Percentiles rank a stretch among this genome's conserved stretches.
Evolutionary conservation across 31 red algal genomes (phyloP).

Genomic region (Odonthalia washingtoniensis): DNA sequence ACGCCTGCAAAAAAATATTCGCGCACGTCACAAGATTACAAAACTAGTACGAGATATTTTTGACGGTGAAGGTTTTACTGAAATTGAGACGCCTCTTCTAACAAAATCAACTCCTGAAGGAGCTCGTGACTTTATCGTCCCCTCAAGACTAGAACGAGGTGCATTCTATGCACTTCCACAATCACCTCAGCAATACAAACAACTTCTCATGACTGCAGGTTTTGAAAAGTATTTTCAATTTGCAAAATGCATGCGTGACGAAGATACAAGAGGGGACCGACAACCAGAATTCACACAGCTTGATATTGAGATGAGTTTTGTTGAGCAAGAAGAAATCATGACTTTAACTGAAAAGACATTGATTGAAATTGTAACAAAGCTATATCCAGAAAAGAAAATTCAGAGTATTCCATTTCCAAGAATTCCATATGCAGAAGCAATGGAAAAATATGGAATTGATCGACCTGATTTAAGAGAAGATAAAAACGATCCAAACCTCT

Average conservation of each 20-base stretch:
- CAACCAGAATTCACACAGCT: conserved; percentile 99
- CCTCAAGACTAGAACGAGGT: conserved; percentile 92
- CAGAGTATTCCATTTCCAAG: conserved; percentile 55
- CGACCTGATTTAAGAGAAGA: conserved; percentile 90
- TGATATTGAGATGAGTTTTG: conserved; percentile 99
- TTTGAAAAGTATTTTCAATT: conserved; percentile 99
- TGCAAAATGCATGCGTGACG: conserved; percentile 98
- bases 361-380: conserved; percentile 43
- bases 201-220: conserved; percentile 97
- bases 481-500: background rate
- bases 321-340: conserved; percentile 86
- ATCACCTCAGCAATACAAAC: conserved; percentile 99
- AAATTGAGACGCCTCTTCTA: conserved; percentile 98
- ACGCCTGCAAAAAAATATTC: conserved; percentile 80
- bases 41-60: conserved; percentile 80
- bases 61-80: conserved; percentile 85
- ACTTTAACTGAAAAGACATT: conserved; percentile 75
- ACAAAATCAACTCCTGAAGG: conserved; percentile 99
- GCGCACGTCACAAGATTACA: conserved; percentile 75
- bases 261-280: conserved; percentile 95
- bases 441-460: conserved; percentile 97
- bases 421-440: conserved; percentile 87
- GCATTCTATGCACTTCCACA: conserved; percentile 98
- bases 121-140: conserved; percentile 98
- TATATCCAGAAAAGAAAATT: conserved; percentile 31